Conservation (phyloP, 2,329 filamentous ascomycete species). For the Phialophora tarda region DNA sequence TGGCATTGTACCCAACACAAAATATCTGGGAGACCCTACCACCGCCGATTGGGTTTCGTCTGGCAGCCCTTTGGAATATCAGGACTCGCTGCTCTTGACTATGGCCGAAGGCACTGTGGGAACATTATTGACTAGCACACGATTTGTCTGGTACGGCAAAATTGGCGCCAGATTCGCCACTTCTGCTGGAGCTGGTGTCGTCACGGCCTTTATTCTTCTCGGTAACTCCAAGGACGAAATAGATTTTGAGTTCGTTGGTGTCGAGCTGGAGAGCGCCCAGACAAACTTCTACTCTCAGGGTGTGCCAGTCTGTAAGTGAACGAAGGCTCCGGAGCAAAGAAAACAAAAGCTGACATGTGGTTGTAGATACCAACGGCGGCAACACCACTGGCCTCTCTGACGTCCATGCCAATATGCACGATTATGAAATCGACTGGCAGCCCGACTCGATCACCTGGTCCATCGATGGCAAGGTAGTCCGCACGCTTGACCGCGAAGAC, state of each 20-base stretch:
- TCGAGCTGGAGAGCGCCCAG: conserved; percentile 76
- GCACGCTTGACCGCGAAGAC: conserved; percentile 73
- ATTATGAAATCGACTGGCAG: conserved; percentile 92
- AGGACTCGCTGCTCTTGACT: conserved; percentile 78
- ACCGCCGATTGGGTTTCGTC: conserved; percentile 87
- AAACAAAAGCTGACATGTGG: conserved; percentile 17
- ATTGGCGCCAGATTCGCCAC: conserved; percentile 85
- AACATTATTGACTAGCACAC: conserved; percentile 81
- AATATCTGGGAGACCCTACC: conserved; percentile 84
- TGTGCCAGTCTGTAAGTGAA: conserved; percentile 78
- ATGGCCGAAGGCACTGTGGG: conserved; percentile 87
- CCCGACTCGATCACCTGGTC: conserved; percentile 85
- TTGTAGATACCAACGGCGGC: conserved; percentile 71
- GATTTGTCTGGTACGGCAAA: conserved; percentile 97
- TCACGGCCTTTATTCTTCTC: conserved; percentile 96
- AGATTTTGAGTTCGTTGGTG: conserved; percentile 92
- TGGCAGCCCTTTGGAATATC: conserved; percentile 70
- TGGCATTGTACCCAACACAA: conserved; percentile 70
- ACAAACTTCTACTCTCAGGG: conserved; percentile 98
- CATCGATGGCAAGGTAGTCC: conserved; percentile 78
- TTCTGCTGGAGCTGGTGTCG: conserved; percentile 81
- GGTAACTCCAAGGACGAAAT: conserved; percentile 98
- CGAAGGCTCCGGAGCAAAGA: background rate
- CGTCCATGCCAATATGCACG: conserved; percentile 79
- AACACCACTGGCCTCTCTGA: conserved; percentile 69